phyloP scores from a whole-genome alignment of 1,284 basidiomycete species.

The Pholiota adiposa region DNA sequence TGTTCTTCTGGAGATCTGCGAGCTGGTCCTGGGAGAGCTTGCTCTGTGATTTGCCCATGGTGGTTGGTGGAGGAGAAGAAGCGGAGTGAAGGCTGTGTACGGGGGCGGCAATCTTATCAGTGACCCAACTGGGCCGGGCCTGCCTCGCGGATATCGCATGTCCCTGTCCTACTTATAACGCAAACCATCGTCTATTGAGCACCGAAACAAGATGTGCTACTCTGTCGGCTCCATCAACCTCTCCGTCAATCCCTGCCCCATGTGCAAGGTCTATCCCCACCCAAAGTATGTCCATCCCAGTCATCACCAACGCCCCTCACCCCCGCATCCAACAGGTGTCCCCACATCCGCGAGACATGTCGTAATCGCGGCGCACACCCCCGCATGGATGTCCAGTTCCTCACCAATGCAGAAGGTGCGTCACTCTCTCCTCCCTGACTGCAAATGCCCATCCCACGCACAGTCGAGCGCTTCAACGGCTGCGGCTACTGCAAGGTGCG shows the following conservation, averaged over 20 bases:
- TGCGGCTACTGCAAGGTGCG: slow-evolving; percentile 85
- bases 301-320: slow-evolving; percentile 18
- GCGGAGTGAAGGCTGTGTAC: slow-evolving; percentile 18
- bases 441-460: slow-evolving; percentile 2
- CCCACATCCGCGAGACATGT: slow-evolving; percentile 74
- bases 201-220: slow-evolving; percentile 66
- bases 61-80: slow-evolving; percentile 23
- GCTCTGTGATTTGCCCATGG: slow-evolving; percentile 94
- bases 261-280: slow-evolving; percentile 80
- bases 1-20: slow-evolving; percentile 95
- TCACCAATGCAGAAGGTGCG: slow-evolving; percentile 83
- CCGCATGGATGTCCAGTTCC: slow-evolving; percentile 70
- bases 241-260: slow-evolving; percentile 68
- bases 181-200: slow-evolving; percentile 22
- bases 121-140: background rate
- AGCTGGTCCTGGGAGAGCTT: slow-evolving; percentile 97
- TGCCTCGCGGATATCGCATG: slow-evolving; percentile 20
- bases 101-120: slow-evolving; percentile 21
- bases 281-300: slow-evolving; percentile 49
- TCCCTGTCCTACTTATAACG: slow-evolving; percentile 27
- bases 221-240: slow-evolving; percentile 68
- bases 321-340: slow-evolving; percentile 53
- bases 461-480: slow-evolving; percentile 81
- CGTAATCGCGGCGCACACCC: slow-evolving; percentile 73
- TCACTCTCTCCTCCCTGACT: slow-evolving; percentile 21